Evolutionary conservation across 192 early-diverging fungal species (phyloP), one percentile per base, ranked within the genome.

Genomic region (Coemansia sp.): DNA sequence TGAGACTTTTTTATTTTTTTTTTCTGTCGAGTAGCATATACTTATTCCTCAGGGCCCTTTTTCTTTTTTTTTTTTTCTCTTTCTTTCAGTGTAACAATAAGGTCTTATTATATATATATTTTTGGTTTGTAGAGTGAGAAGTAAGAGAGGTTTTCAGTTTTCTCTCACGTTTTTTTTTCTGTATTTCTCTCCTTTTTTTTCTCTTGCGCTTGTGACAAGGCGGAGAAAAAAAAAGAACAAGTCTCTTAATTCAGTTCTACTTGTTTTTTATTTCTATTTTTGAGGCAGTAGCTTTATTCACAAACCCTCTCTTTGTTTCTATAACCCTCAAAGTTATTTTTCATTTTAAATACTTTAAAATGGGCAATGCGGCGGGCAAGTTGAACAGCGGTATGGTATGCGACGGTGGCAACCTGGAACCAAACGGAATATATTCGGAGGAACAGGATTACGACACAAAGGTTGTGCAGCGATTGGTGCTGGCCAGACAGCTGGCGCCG

Each of bases 381-480:
- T 65, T 78, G 11, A 74, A 80, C 53, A 61, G 73, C 51, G 71
- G 61, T 39, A 73, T 51, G 45, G 58, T 75, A 34, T 86, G 90
- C 59, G 91, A 93, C 75, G 86, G 88, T 11, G 91, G 91, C 11
- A 63, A 72, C 37, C 68, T 93, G 22, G 68, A 81, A 18, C 91
- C 90, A 32, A 87, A 88, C 74, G 91, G 90, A 8, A 84, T 93
- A 6, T 93, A 93, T 72, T 62, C 84, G 0, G 83, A 78, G 18
- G 81, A 84, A 8, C 92, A 92, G 66, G 94, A 97, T 73, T 97
- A 87, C 74, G 91, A 96, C 76, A 71, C 71, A 32, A 77, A 88
- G 35, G 85, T 87, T 34, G 89, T 97, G 14, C 86, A 88, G 54
- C 78, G 87, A 8, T 72, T 96, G 62, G 96, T 97, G 61, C 68